Conservation (phyloP, 345 rosid species). For the Tarenaya hassleriana region DNA sequence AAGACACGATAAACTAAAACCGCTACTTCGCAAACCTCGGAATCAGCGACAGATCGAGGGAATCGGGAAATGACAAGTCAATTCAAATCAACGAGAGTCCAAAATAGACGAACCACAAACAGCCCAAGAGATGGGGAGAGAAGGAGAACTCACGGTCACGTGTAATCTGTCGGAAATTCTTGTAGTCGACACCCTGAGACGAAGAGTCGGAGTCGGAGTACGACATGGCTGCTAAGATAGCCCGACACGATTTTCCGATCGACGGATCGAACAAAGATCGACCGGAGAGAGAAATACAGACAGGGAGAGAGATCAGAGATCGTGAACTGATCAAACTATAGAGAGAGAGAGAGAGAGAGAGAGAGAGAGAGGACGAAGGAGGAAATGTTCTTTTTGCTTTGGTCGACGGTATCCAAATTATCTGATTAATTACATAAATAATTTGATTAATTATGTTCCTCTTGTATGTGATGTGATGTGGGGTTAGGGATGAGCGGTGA, state of each 20-base stretch:
- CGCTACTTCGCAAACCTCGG: slow-evolving; percentile 21
- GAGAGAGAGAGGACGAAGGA: slow-evolving; percentile 11
- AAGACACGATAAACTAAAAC: slow-evolving; percentile 7
- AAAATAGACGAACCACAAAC: slow-evolving; percentile 5
- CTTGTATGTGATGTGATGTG: neutral
- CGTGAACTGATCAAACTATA: slow-evolving; percentile 28
- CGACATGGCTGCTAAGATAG: slow-evolving; percentile 46
- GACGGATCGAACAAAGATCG: slow-evolving; percentile 38
- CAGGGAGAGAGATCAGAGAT: slow-evolving; percentile 22
- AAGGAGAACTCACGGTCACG: slow-evolving; percentile 72
- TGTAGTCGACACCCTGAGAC: slow-evolving; percentile 64
- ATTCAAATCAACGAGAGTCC: slow-evolving; percentile 29
- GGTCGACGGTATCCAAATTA: neutral
- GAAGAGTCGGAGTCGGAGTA: slow-evolving; percentile 94
- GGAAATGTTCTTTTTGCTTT: neutral
- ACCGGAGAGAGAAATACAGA: too few relatives aligned
- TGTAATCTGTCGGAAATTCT: slow-evolving; percentile 67
- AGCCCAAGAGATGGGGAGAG: neutral
- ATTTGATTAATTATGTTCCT: neutral
- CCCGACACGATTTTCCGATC: slow-evolving; percentile 31
- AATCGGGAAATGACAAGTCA: slow-evolving; percentile 29
- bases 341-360: slow-evolving; percentile 5
- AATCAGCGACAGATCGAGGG: slow-evolving; percentile 21
- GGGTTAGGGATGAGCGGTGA: too few relatives aligned
- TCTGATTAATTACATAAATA: neutral